Base-by-base conservation (phyloP, 2,329 filamentous ascomycete genomes). In the Scolecobasidium constrictum region DNA sequence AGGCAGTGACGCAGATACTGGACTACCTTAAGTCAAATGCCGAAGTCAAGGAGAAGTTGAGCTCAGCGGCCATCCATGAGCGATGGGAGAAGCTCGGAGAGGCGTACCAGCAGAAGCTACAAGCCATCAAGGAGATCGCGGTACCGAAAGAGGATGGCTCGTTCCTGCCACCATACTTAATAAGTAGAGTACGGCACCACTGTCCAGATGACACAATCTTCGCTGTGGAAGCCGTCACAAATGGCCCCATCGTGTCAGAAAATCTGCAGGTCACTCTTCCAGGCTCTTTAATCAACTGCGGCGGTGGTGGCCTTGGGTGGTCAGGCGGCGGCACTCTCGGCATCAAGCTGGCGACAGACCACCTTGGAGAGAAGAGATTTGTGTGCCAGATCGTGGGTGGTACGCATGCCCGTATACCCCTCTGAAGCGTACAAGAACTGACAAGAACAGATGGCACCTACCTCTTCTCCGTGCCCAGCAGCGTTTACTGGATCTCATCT, bases 271-370 rank as follows among this genome's bases (percentile, higher is more conserved):
- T 77, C 2, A 78, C 71, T 0, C 54, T 77, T 0, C 83, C 84
- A 0, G 82, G 83, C 0, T 78, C 76, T 0, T 87, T 81, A 81
- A 77, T 90, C 53, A 88, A 87, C 57, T 88, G 83, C 55, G 84
- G 84, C 1, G 84, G 81, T 1, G 84, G 83, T 12, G 85, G 85
- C 2, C 75, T 90, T 0, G 84, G 84, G 2, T 90, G 84, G 84
- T 83, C 78, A 9, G 84, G 83, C 12, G 84, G 85, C 12, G 84
- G 45, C 22, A 23, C 81, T 0, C 59, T 90, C 3, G 85, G 84
- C 2, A 79, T 88, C 54, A 87, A 88, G 56, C 71, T 90, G 5
- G 85, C 82, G 0, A 68, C 70, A 0, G 72, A 80, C 39, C 21
- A 21, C 15, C 6, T 21, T 23, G 33, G 22, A 7, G 38, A 28